Evolutionary conservation across 495 filamentous ascomycete genomes (phyloP).

Genomic region (Hypoxylon crocopeplum): DNA sequence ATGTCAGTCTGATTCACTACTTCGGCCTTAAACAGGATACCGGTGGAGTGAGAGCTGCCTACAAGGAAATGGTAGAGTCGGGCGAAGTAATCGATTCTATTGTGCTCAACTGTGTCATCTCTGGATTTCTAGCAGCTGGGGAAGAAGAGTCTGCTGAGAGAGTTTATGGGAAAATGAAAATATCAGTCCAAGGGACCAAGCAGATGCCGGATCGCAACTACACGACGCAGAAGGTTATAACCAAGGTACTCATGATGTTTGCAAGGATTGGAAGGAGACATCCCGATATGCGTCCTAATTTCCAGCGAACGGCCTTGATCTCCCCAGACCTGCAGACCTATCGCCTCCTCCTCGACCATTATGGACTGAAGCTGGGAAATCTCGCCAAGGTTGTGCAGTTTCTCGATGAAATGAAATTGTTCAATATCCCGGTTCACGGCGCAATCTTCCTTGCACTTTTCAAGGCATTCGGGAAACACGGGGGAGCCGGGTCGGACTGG

Average conservation of each 20-base stretch:
- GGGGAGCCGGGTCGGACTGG: conserved; percentile 70
- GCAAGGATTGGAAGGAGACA: conserved; percentile 50
- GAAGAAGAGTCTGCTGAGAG: conserved; percentile 76
- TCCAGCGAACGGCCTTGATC: conserved; percentile 62
- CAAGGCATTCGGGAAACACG: conserved; percentile 76
- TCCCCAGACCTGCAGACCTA: conserved; percentile 71
- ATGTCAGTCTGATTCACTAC: conserved; percentile 81
- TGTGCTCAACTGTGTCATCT: conserved; percentile 84
- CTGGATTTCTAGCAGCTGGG: conserved; percentile 73
- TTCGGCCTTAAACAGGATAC: conserved; percentile 74
- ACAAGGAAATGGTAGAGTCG: conserved; percentile 74
- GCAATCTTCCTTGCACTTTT: conserved; percentile 72
- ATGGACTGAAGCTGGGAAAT: conserved; percentile 60
- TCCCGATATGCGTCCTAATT: conserved; percentile 47
- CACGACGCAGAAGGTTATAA: conserved; percentile 58
- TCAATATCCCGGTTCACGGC: conserved; percentile 63
- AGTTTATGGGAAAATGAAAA: conserved; percentile 84
- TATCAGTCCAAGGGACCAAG: conserved; percentile 46
- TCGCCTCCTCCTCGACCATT: conserved; percentile 65
- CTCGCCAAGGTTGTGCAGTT: conserved; percentile 61
- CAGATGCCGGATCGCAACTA: conserved; percentile 50
- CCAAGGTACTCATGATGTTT: conserved; percentile 61
- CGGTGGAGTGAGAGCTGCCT: conserved; percentile 71
- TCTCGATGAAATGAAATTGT: conserved; percentile 69
- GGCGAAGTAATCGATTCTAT: conserved; percentile 90